phyloP scores from a whole-genome alignment of 2,329 filamentous ascomycete genomes.

The Cladophialophora yegresii region DNA sequence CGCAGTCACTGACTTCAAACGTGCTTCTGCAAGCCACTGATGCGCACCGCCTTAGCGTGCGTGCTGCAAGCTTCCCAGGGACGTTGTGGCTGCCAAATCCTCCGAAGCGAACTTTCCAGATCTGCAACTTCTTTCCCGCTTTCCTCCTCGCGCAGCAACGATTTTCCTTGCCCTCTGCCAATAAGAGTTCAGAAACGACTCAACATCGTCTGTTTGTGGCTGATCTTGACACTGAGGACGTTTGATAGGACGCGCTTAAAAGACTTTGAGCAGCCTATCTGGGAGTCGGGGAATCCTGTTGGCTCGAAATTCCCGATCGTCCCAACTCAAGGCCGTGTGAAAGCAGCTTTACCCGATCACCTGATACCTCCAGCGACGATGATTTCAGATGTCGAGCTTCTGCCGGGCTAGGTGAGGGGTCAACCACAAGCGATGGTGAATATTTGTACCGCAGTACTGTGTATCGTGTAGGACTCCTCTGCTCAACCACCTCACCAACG shows the following conservation, averaged over 20 bases:
- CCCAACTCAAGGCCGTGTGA: neutral
- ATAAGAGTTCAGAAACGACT: constrained; percentile 8
- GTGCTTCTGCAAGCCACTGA: constrained; percentile 13
- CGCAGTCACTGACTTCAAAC: constrained; percentile 12
- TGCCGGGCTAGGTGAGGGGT: neutral
- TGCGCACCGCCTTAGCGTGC: constrained; percentile 9
- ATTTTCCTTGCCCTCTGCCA: constrained; percentile 14
- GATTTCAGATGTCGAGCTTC: neutral
- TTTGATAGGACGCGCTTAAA: constrained; percentile 19
- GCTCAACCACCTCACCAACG: neutral
- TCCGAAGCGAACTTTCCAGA: constrained; percentile 18
- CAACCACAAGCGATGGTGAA: constrained; percentile 1
- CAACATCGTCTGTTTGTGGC: constrained; percentile 16
- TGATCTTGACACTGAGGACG: constrained; percentile 21
- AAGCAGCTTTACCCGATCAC: constrained; percentile 18
- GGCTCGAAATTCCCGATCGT: neutral
- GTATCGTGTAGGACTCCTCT: neutral
- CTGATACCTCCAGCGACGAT: constrained; percentile 13
- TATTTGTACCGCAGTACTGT: too few relatives aligned
- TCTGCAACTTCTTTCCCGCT: constrained; percentile 12
- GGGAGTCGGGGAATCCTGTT: neutral
- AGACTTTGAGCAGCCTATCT: neutral
- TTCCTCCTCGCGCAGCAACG: constrained; percentile 11
- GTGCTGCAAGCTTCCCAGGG: constrained; percentile 7
- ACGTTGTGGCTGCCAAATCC: constrained; percentile 12